Conservation (phyloP, 805 yeast species). For the Schwanniomyces pseudopolymorphus region DNA sequence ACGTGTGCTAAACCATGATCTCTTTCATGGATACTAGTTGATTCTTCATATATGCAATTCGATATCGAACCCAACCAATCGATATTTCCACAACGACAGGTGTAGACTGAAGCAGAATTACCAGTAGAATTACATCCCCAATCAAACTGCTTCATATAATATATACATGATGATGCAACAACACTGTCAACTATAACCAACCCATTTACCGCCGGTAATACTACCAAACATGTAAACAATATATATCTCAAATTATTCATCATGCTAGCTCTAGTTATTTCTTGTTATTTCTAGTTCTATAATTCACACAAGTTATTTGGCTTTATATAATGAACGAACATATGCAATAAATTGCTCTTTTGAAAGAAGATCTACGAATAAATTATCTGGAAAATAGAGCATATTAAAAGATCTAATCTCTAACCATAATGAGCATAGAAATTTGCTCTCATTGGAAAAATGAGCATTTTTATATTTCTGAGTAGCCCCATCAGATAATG, state of each 20-base stretch:
- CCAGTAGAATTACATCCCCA: slow-evolving; percentile 44
- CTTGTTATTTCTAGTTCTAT: neutral
- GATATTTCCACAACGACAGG: slow-evolving; percentile 41
- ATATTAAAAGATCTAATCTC: neutral
- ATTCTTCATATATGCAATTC: slow-evolving; percentile 36
- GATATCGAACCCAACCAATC: slow-evolving; percentile 47
- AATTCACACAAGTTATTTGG: neutral
- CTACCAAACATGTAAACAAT: neutral
- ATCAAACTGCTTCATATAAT: slow-evolving; percentile 35
- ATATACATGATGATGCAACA: slow-evolving; percentile 41
- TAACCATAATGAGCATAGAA: neutral
- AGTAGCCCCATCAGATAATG: neutral
- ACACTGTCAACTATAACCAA: slow-evolving; percentile 30
- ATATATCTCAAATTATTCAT: too few species aligned
- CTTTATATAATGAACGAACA: neutral
- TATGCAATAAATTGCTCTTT: neutral
- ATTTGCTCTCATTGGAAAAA: neutral
- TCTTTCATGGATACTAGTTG: slow-evolving; percentile 23
- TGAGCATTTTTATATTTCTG: neutral
- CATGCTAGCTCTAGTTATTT: neutral
- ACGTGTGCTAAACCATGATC: slow-evolving; percentile 43
- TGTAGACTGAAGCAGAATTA: slow-evolving; percentile 30
- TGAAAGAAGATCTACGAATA: neutral
- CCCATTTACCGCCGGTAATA: neutral
- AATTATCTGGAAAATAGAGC: neutral